Base-by-base conservation (phyloP, 495 filamentous ascomycete genomes). In the Haplographium delicatum region DNA sequence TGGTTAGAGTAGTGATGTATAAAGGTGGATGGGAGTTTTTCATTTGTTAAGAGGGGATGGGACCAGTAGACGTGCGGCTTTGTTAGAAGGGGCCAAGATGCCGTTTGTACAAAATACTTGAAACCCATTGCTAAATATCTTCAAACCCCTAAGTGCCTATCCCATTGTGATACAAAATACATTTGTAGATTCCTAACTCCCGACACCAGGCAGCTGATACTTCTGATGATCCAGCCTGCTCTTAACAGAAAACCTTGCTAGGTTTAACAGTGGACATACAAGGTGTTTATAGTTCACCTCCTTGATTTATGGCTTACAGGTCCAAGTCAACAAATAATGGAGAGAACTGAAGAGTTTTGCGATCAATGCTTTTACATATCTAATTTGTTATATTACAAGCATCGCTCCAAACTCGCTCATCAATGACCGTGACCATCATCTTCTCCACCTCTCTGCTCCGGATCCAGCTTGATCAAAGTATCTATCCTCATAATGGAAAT, bases 401-500 rank as follows among this genome's bases (percentile, higher is more conserved):
- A 61, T 61, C 43, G 41, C 25, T 38, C 34, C 25, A 6, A n/a
- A 18, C 28, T 33, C 19, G 15, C 19, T 54, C 42, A 45, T 57
- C 39, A 82, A 71, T 88, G 83, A 38, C 80, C 83, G 68, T 88
- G 83, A 18, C 81, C 83, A 66, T 88, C 85, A 62, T 95, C 88
- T 68, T 85, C 82, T 45, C 73, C 74, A 11, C 74, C 77, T 62
- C 80, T 76, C 73, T 83, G 75, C 75, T 95, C 90, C 46, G 89
- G 89, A 79, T 99, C 93, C 70, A 99, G 71, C 74, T 95, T 95
- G 68, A 99, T 97, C 72, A 99, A 78, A 54, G 93, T 99, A 74
- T 99, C 93, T 63, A 99, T 99, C 62, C 93, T 82, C 94, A 99
- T 96, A 65, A 99, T 96, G 62, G 90, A 85, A 70, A 99, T 96